A percentile compares a stretch with the other conserved stretches of the same genome.
Evolutionary conservation across 371 early-diverging fungal species (phyloP).

Genomic region (Saksenaea vasiformis): DNA sequence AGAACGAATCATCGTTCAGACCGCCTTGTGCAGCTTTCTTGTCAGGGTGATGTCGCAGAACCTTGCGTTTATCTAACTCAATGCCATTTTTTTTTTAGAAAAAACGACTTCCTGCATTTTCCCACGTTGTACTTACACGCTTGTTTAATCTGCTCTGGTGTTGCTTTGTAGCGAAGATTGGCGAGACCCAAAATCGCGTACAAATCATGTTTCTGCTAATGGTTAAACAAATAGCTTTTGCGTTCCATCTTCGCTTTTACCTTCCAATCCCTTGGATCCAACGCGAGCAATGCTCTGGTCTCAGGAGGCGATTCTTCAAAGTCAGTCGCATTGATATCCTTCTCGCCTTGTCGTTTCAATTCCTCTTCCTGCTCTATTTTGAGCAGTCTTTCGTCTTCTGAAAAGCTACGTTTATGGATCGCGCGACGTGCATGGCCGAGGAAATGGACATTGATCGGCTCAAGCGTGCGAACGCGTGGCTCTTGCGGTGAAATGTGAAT

Average conservation of each 20-base stretch:
- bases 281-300: neutral
- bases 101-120: too few species aligned
- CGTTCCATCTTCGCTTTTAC: neutral
- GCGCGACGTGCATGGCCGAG: neutral
- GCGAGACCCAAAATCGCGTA: constrained; percentile 73
- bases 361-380: neutral
- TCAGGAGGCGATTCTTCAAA: constrained; percentile 3
- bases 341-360: neutral
- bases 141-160: constrained; percentile 67
- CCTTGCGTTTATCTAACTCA: neutral
- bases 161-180: constrained; percentile 66
- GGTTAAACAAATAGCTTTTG: neutral
- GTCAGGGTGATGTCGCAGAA: constrained; percentile 66
- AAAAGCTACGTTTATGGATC: neutral
- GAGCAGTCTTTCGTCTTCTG: neutral
- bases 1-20: constrained; percentile 79
- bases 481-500: neutral
- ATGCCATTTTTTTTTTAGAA: neutral
- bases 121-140: constrained; percentile 38
- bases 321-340: neutral
- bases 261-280: constrained; percentile 7
- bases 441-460: neutral
- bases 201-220: constrained; percentile 70
- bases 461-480: neutral
- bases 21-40: constrained; percentile 61